phyloP scores from a whole-genome alignment of 2,329 filamentous ascomycete genomes.

The Sarocladium strictum region DNA sequence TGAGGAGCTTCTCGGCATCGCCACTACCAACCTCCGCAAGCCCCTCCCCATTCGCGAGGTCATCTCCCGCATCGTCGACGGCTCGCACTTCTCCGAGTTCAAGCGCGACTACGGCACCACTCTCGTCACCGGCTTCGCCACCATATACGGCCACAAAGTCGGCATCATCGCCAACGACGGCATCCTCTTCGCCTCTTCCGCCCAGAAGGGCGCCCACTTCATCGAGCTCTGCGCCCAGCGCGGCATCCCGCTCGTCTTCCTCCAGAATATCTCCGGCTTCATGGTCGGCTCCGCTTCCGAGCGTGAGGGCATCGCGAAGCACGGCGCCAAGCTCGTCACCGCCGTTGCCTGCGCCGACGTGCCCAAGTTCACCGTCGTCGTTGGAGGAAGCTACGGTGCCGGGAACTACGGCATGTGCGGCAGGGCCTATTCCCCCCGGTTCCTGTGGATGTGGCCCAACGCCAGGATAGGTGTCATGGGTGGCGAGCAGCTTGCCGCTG shows the following conservation, averaged over 20 bases:
- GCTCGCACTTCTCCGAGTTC: constrained; percentile 86
- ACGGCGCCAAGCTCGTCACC: constrained; percentile 93
- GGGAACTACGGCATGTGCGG: constrained; percentile 99
- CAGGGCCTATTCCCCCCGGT: constrained; percentile 82
- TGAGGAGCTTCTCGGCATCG: constrained; percentile 78
- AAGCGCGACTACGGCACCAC: constrained; percentile 87
- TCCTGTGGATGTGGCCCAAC: constrained; percentile 97
- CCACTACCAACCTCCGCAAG: constrained; percentile 81
- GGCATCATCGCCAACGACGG: constrained; percentile 96
- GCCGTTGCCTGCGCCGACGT: constrained; percentile 92
- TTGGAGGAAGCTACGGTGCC: constrained; percentile 88
- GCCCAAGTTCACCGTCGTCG: constrained; percentile 93
- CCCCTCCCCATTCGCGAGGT: constrained; percentile 84
- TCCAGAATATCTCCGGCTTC: constrained; percentile 97
- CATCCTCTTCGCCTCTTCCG: constrained; percentile 83
- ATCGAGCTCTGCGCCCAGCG: constrained; percentile 91
- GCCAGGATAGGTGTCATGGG: constrained; percentile 97
- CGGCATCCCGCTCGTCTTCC: constrained; percentile 81
- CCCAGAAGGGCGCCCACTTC: constrained; percentile 93
- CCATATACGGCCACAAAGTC: constrained; percentile 83
- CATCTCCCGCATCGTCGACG: constrained; percentile 88
- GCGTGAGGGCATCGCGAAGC: constrained; percentile 92
- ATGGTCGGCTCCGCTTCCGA: constrained; percentile 96
- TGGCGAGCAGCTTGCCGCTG: constrained; percentile 79
- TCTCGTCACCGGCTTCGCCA: constrained; percentile 85